Conservation (phyloP, 805 yeast species). For the Candida argentea region DNA sequence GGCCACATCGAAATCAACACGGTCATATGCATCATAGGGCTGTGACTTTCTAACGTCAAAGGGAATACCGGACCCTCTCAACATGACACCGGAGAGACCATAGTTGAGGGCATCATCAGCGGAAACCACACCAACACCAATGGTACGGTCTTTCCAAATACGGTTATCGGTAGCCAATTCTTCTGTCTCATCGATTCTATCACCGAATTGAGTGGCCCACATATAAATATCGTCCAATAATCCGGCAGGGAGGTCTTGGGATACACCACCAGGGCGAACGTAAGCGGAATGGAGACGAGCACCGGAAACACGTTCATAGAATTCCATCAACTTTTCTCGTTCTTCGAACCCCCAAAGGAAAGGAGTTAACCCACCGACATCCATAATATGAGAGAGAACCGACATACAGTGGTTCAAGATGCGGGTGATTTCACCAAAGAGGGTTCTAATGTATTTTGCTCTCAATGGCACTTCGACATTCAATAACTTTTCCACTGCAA, state of each 20-base stretch:
- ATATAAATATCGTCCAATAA: slow-evolving; percentile 81
- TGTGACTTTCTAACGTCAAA: slow-evolving; percentile 77
- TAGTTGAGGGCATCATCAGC: slow-evolving; percentile 84
- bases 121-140: slow-evolving; percentile 68
- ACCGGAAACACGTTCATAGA: slow-evolving; percentile 83
- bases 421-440: slow-evolving; percentile 83
- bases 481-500: slow-evolving; percentile 77
- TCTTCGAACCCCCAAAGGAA: slow-evolving; percentile 93
- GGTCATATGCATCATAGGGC: slow-evolving; percentile 85
- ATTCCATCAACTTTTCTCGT: slow-evolving; percentile 87
- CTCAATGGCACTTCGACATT: slow-evolving; percentile 80
- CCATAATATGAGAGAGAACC: slow-evolving; percentile 82
- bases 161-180: slow-evolving; percentile 84
- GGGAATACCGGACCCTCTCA: slow-evolving; percentile 85
- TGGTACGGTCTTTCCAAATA: slow-evolving; percentile 84
- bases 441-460: slow-evolving; percentile 74
- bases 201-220: slow-evolving; percentile 97
- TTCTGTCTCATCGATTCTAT: slow-evolving; percentile 83
- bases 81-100: slow-evolving; percentile 78
- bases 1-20: slow-evolving; percentile 78
- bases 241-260: slow-evolving; percentile 82
- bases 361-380: slow-evolving; percentile 89
- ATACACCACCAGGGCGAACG: slow-evolving; percentile 86
- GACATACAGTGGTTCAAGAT: slow-evolving; percentile 80
- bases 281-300: slow-evolving; percentile 86